Evolutionary conservation across 2,329 filamentous ascomycete genomes (phyloP), one percentile per base, ranked within the genome.

Genomic region (Aspergillus spinulosporus): DNA sequence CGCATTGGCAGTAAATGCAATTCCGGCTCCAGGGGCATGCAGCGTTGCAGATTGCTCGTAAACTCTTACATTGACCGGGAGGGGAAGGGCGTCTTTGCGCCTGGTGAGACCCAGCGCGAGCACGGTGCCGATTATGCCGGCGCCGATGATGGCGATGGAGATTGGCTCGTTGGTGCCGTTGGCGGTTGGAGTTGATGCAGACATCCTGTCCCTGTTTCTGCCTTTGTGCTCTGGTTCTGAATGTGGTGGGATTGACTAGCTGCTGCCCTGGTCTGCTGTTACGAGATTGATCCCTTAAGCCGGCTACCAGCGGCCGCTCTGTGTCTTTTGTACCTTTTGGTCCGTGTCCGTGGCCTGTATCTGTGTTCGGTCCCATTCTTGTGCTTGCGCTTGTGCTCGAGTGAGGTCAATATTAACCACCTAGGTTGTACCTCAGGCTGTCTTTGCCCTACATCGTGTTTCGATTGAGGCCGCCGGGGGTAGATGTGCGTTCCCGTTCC

Each of bases 121-220:
- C 3, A 62, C 47, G 2, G 64, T 32, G 21, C 69, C 69, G 45
- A 66, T 64, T 6, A 70, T 65, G 48, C 69, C 69, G 34, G 60
- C 62, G 45, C 69, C 69, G 36, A 70, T 58, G n/a, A 72, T 68
- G 34, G 67, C 66, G 29, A 68, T 53, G 3, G 65, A 52, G 59
- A 45, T 44, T 31, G 8, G 9, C 9, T 49, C 28, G 43, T 28
- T n/a, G 39, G 9, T n/a, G 14, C n/a, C 6, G 8, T 34, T 31
- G 6, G 14, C 21, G 15, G 15, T 11, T 44, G 4, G 5, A 12
- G 15, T 37, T 37, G 34, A 37, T 37, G 21, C 21, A 21, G 21
- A 21, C 21, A 21, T 21, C 21, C 21, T 21, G 21, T 21, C 15
- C 34, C 34, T 26, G 21, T 29, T 49, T 15, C 37, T 49, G 15